Evolutionary conservation across 2,329 filamentous ascomycete genomes (phyloP).

Genomic region (Fusarium albosuccineum): DNA sequence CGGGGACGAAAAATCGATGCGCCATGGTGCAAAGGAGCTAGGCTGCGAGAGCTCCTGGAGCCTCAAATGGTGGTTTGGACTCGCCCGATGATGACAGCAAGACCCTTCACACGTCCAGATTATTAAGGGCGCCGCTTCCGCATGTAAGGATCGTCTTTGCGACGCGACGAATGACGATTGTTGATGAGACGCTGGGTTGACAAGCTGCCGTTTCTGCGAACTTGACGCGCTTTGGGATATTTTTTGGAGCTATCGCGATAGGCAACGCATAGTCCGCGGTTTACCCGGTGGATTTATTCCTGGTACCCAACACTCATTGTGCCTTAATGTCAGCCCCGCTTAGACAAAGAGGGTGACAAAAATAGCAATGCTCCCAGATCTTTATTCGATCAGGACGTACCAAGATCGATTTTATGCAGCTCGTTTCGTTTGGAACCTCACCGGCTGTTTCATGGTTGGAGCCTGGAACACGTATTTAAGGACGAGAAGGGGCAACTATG

Average conservation of each 20-base stretch:
- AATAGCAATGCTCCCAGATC: not conserved
- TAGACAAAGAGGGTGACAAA: not conserved
- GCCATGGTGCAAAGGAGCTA: constrained; percentile 52
- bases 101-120: constrained; percentile 17
- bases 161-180: constrained; percentile 28
- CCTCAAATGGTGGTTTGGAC: constrained; percentile 23
- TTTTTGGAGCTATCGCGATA: constrained; percentile 49
- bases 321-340: not conserved
- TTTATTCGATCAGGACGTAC: not conserved
- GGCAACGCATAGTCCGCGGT: constrained; percentile 35
- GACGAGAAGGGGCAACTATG: not conserved
- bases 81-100: constrained; percentile 23
- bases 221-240: constrained; percentile 43
- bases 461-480: not conserved
- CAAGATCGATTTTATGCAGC: not conserved
- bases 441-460: not conserved
- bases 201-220: constrained; percentile 31
- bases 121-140: constrained; percentile 15
- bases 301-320: not conserved
- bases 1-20: constrained; percentile 57
- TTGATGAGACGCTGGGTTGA: constrained; percentile 32
- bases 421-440: not conserved
- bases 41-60: constrained; percentile 33
- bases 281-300: constrained; percentile 34
- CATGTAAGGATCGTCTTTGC: constrained; percentile 22